Evolutionary conservation across 139 green algal species (phyloP), one percentile per base, ranked within the genome.

Genomic region (Volvox africanus): DNA sequence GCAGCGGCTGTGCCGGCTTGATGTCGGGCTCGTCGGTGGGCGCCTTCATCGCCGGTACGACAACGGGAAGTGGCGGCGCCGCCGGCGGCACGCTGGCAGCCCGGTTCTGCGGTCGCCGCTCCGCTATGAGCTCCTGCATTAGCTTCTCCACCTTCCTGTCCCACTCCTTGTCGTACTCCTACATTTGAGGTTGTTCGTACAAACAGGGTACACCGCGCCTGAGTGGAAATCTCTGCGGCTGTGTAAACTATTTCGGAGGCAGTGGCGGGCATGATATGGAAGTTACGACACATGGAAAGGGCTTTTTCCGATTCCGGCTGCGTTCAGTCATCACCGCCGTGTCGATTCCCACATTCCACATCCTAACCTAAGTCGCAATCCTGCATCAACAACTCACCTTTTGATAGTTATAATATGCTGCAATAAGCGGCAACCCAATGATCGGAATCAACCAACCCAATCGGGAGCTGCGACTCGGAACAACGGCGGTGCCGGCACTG

Each of bases 101-200:
- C 1, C 62, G 21, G 33, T 18, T 22, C 19, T 2, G 26, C 21
- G 2, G 61, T 32, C 69, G 67, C 32, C 36, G 26, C 33, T 6
- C 24, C 65, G 65, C 33, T 35, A 50, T 61, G 19, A 80, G 5
- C 5, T 89, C 85, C 69, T 68, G 24, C 22, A 44, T 26, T 36
- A 3, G 5, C 67, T 61, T 28, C 32, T 32, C 1, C 20, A 89
- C n/a, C 69, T 82, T 89, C 36, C 35, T 22, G 17, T 80, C 32
- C 85, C 85, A 89, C 69, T 69, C 28, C 69, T 82, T 65, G 69
- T 89, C 85, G 16, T 69, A 68, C 1, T 82, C 69, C 85, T 89
- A 50, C 21, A 28, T 24, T 73, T 73, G 44, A 55, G 44, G 9
- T 55, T 55, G 44, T 55, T 55, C 44, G 44, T 55, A 55, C 44